phyloP scores from a whole-genome alignment of 306 rosid species.

The Ziziphus jujuba region DNA sequence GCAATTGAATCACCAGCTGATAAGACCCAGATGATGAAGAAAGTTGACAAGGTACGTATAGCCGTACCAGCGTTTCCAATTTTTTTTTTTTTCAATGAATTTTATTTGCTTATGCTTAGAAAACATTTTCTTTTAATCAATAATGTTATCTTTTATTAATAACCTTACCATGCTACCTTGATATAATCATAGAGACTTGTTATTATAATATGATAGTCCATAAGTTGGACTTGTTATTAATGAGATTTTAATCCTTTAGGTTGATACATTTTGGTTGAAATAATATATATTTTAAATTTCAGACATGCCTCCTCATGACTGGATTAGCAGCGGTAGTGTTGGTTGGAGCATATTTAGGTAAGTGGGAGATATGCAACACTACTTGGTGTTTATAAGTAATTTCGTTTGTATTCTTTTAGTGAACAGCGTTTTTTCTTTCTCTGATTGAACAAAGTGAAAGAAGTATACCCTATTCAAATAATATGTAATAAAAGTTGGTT shows the following conservation, averaged over 20 bases:
- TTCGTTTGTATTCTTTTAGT: neutral
- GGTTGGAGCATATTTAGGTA: slow-evolving; percentile 86
- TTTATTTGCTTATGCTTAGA: neutral
- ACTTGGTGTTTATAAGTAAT: too few species aligned
- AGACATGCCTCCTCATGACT: slow-evolving; percentile 68
- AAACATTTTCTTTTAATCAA: neutral
- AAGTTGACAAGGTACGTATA: slow-evolving; percentile 56
- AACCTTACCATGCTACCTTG: too few species aligned
- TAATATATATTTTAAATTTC: slow-evolving; percentile 29
- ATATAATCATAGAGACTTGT: too few species aligned
- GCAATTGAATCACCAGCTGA: slow-evolving; percentile 35
- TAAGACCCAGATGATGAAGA: slow-evolving; percentile 49
- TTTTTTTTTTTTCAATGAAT: neutral
- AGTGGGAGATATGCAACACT: slow-evolving; percentile 35
- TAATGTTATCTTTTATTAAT: too few species aligned
- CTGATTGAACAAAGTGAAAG: neutral
- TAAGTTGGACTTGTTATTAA: too few species aligned
- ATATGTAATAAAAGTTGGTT: too few species aligned
- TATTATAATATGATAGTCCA: too few species aligned
- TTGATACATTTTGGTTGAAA: too few species aligned
- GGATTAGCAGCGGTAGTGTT: slow-evolving; percentile 66
- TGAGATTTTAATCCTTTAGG: too few species aligned
- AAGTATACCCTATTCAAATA: neutral
- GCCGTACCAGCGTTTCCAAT: neutral
- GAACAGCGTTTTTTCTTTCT: neutral